Evolutionary conservation across 768 basidiomycete genomes (phyloP).

Genomic region (Naganishia randhawae): DNA sequence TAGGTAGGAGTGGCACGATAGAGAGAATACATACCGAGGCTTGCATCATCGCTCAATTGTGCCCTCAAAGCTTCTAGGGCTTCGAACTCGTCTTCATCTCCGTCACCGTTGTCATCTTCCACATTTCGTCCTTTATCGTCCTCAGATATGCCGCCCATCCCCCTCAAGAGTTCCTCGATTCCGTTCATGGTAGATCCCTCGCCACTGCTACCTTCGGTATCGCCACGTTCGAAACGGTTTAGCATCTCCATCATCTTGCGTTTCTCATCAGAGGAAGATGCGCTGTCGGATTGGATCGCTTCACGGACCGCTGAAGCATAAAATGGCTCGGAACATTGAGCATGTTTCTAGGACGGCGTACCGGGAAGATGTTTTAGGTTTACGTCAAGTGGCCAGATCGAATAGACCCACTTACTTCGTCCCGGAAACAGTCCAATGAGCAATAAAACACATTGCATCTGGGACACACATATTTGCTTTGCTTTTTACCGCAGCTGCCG

Average conservation of each 20-base stretch:
- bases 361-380: neutral
- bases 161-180: constrained; percentile 14
- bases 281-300: constrained; percentile 12
- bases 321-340: constrained; percentile 26
- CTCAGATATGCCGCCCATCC: constrained; percentile 5
- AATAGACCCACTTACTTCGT: neutral
- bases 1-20: neutral
- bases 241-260: constrained; percentile 29
- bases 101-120: neutral
- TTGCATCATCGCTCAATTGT: neutral
- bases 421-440: constrained; percentile 24
- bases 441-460: constrained; percentile 27
- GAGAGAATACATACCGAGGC: neutral
- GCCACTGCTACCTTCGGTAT: neutral
- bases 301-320: constrained; percentile 20
- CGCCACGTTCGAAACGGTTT: constrained; percentile 4
- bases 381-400: neutral
- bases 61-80: neutral
- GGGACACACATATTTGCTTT: constrained; percentile 27
- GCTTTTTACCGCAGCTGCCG: constrained; percentile 19
- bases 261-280: constrained; percentile 24
- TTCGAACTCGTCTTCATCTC: constrained; percentile 7
- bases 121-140: neutral
- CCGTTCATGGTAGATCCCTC: neutral
- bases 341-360: neutral